Percentiles rank a stretch among this genome's conserved stretches.
phyloP scores from a whole-genome alignment of 2,329 filamentous ascomycete genomes.

The Trichoderma sp. region DNA sequence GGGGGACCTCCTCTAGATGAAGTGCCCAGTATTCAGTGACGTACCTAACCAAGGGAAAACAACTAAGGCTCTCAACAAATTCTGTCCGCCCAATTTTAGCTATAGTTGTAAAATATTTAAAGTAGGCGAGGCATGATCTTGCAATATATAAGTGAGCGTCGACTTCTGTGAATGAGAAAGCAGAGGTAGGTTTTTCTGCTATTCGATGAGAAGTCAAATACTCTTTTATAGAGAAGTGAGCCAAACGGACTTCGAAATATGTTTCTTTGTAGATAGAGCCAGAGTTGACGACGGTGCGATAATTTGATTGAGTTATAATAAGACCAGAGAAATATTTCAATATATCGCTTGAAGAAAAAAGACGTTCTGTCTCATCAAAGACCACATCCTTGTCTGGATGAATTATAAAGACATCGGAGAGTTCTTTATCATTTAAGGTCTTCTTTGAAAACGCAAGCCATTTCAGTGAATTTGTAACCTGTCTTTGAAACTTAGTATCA shows the following conservation, averaged over 20 bases:
- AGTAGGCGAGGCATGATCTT: neutral
- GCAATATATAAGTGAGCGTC: neutral
- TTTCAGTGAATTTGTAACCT: neutral
- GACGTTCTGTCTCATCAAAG: neutral
- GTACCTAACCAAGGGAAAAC: neutral
- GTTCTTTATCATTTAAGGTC: neutral
- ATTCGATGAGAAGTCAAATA: neutral
- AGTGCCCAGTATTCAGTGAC: neutral
- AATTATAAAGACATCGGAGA: neutral
- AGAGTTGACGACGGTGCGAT: no score
- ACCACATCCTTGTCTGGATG: neutral
- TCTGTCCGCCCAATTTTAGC: no score
- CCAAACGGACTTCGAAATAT: neutral
- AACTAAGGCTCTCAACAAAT: no score
- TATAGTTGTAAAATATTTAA: fast-evolving
- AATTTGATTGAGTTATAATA: neutral
- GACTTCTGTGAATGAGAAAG: neutral
- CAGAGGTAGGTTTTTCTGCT: neutral
- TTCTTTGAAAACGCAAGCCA: neutral
- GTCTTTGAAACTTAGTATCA: neutral
- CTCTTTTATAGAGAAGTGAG: neutral
- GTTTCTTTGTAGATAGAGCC: no score
- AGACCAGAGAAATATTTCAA: neutral
- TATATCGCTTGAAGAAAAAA: neutral
- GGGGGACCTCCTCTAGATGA: neutral